phyloP scores from a whole-genome alignment of 2,329 filamentous ascomycete species.

The Chaetomiaceae sp. region DNA sequence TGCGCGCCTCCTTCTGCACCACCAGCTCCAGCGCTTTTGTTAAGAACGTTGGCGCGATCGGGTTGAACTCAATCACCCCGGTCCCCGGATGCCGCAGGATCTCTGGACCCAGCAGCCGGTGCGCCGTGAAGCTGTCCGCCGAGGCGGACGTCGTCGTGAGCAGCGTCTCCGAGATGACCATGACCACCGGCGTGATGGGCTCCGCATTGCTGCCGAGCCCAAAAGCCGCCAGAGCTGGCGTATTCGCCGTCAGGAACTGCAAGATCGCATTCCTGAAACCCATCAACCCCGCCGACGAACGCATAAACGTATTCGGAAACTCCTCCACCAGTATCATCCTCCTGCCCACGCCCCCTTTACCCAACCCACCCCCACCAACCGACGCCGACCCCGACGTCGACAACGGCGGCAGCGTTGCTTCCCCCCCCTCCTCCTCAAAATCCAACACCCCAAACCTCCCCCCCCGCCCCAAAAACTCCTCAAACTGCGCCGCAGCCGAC shows the following conservation, averaged over 20 bases:
- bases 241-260: constrained; percentile 65
- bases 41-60: constrained; percentile 79
- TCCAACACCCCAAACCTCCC: constrained; percentile 63
- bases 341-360: constrained; percentile 27
- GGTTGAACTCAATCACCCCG: constrained; percentile 83
- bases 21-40: constrained; percentile 76
- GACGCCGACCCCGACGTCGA: constrained; percentile 14
- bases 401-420: constrained; percentile 5
- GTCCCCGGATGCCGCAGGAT: constrained; percentile 76
- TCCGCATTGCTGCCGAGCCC: constrained; percentile 37
- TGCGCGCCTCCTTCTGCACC: constrained; percentile 76
- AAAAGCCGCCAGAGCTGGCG: constrained; percentile 48
- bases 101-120: constrained; percentile 80
- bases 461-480: constrained; percentile 81
- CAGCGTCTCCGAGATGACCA: constrained; percentile 87
- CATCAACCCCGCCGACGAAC: constrained; percentile 56
- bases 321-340: constrained; percentile 72
- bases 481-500: constrained; percentile 74
- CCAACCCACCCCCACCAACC: not conserved
- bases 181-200: constrained; percentile 65
- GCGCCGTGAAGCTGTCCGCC: constrained; percentile 86
- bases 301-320: constrained; percentile 69
- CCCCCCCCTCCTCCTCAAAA: constrained; percentile 20
- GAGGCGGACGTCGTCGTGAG: constrained; percentile 78
- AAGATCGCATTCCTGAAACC: constrained; percentile 71